Conservation (phyloP, 371 early-diverging fungal genomes). For the Saksenaea oblongispora region DNA sequence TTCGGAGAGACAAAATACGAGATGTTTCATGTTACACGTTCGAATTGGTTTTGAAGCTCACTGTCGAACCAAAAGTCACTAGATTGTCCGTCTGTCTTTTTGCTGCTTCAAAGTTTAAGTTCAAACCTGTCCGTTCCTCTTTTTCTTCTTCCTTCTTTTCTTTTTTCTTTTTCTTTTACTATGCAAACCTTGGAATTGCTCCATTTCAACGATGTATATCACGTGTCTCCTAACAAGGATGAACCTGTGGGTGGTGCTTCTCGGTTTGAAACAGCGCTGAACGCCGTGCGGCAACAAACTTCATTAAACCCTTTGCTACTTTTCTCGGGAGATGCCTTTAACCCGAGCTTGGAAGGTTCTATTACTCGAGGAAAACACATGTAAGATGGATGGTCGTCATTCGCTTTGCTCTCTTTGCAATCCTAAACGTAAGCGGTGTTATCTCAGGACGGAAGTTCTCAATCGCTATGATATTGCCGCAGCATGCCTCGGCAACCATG, state of each 20-base stretch:
- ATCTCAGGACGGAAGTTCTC: conserved; percentile 41
- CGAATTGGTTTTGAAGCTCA: background rate
- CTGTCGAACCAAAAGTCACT: background rate
- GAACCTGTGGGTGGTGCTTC: conserved; percentile 70
- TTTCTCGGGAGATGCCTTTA: conserved; percentile 67
- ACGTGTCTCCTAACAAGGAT: conserved; percentile 40
- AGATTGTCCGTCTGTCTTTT: background rate
- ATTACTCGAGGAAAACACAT: conserved; percentile 65
- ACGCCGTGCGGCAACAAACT: conserved; percentile 15
- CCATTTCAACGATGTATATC: conserved; percentile 71
- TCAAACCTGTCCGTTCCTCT: conserved; percentile 3
- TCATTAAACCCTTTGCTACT: conserved; percentile 39
- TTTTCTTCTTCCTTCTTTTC: conserved; percentile 8
- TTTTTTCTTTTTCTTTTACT: background rate
- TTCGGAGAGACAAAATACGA: background rate
- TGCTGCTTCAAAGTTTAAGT: background rate
- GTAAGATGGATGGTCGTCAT: conserved; percentile 16
- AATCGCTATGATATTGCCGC: conserved; percentile 55
- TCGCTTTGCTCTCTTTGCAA: background rate
- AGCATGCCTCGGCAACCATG: conserved; percentile 66
- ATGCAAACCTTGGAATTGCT: conserved; percentile 27
- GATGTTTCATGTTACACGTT: background rate
- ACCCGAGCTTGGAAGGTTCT: conserved; percentile 61
- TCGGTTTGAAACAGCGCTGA: conserved; percentile 47
- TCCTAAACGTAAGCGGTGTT: background rate